A percentile compares a stretch with the other conserved stretches of the same genome.
Conservation (phyloP, 176 grass and related monocot species). For the Carex pumila region DNA sequence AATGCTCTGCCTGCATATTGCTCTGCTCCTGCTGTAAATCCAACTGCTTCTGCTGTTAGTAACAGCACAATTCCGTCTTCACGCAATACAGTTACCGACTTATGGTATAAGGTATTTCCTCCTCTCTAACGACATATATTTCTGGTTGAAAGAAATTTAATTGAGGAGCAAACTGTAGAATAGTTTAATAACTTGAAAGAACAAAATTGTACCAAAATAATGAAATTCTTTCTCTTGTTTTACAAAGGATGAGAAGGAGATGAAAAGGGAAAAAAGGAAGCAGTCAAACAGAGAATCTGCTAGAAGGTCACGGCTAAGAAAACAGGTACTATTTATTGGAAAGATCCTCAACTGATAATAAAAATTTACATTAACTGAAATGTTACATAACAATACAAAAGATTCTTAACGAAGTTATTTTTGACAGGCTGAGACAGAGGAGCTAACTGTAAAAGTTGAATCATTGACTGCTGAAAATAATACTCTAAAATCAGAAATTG, state of each 20-base stretch:
- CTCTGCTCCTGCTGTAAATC: not conserved
- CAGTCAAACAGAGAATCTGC: slow-evolving; percentile 86
- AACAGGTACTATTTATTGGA: slow-evolving; percentile 42
- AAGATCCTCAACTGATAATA: not conserved
- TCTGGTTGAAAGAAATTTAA: not conserved
- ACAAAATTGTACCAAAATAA: not conserved
- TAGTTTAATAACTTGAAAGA: not conserved
- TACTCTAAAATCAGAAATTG: slow-evolving; percentile 59
- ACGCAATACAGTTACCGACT: slow-evolving; percentile 34
- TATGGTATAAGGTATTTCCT: slow-evolving; percentile 40
- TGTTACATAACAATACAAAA: not conserved
- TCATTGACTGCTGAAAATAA: slow-evolving; percentile 48
- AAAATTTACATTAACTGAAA: not conserved
- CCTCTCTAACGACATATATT: not conserved
- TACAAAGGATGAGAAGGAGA: slow-evolving; percentile 52
- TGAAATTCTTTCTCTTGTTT: slow-evolving; percentile 17
- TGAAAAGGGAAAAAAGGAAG: slow-evolving; percentile 62
- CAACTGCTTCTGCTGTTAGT: slow-evolving; percentile 22
- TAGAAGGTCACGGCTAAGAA: slow-evolving; percentile 74
- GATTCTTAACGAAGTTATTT: not conserved
- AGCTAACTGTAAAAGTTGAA: slow-evolving; percentile 51
- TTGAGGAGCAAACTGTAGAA: not conserved
- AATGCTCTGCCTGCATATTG: slow-evolving; percentile 21
- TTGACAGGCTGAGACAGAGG: slow-evolving; percentile 69
- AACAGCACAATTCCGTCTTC: slow-evolving; percentile 37